Conservation (phyloP, 164 flowering plant genomes). For the Berberis vulgaris region DNA sequence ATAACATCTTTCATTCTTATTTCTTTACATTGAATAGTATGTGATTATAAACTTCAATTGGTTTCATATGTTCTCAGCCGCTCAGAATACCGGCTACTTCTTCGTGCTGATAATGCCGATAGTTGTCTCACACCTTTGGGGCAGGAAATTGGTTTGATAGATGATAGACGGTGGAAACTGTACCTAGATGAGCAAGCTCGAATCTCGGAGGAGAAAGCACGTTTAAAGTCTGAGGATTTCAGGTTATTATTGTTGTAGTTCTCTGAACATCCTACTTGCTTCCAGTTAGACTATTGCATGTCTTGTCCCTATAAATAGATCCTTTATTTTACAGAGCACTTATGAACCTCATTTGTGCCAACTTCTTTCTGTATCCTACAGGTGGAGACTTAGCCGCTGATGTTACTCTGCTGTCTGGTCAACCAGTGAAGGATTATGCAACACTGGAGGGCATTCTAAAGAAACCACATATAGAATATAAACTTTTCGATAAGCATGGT, state of each 20-base stretch:
- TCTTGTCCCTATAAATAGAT: too few species aligned
- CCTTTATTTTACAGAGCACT: too few species aligned
- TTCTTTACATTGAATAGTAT: conserved; percentile 1
- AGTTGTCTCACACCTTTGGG: conserved; percentile 95
- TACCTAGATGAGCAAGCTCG: conserved; percentile 80
- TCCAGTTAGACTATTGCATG: too few species aligned
- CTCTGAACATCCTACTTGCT: neutral
- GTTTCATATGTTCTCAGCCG: conserved; percentile 36
- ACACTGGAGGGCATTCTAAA: conserved; percentile 80
- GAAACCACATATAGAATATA: conserved; percentile 80
- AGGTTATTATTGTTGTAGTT: conserved; percentile 32
- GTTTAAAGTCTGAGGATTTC: conserved; percentile 67
- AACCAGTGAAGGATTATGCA: conserved; percentile 66
- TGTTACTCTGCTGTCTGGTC: conserved; percentile 55
- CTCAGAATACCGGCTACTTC: conserved; percentile 86
- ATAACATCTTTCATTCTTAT: too few species aligned
- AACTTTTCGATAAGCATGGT: conserved; percentile 85
- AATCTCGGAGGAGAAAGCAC: conserved; percentile 64
- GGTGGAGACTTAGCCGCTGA: conserved; percentile 84
- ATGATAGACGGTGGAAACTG: conserved; percentile 79
- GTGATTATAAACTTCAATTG: neutral
- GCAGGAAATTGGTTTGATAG: conserved; percentile 84
- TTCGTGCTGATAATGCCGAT: conserved; percentile 93
- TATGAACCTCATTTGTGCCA: neutral
- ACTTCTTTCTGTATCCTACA: conserved; percentile 18